Evolutionary conservation across 1,139 yeast genomes (phyloP).

Genomic region (Pichia sp.): DNA sequence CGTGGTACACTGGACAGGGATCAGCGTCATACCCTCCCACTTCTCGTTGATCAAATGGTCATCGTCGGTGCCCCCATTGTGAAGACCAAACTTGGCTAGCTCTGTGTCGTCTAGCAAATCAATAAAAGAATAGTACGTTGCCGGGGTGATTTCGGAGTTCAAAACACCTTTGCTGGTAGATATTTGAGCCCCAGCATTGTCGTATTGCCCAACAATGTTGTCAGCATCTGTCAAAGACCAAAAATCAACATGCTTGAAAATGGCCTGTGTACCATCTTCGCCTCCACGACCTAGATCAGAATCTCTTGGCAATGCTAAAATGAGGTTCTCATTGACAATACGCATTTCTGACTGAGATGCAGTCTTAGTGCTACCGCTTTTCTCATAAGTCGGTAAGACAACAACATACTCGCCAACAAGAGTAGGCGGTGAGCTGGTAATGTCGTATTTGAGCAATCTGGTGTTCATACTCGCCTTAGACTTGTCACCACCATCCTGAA

Average conservation of each 20-base stretch:
- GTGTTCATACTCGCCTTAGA: constrained; percentile 21
- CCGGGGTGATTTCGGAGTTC: constrained; percentile 24
- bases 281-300: constrained; percentile 25
- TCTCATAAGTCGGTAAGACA: constrained; percentile 26
- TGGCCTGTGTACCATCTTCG: constrained; percentile 22
- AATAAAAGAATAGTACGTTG: constrained; percentile 27
- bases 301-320: constrained; percentile 31
- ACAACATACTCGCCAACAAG: constrained; percentile 29
- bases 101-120: constrained; percentile 26
- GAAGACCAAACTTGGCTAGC: constrained; percentile 29
- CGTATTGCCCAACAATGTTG: constrained; percentile 29
- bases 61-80: constrained; percentile 31
- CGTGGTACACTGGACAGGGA: constrained; percentile 29
- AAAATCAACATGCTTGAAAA: constrained; percentile 29
- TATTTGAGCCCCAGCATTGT: constrained; percentile 25
- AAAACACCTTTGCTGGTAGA: constrained; percentile 26
- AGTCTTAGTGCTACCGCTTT: constrained; percentile 25
- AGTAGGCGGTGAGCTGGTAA: constrained; percentile 20
- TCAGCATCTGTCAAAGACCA: constrained; percentile 28
- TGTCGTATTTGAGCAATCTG: constrained; percentile 29
- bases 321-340: constrained; percentile 26
- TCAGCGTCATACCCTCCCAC: constrained; percentile 31
- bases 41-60: constrained; percentile 27
- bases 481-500: constrained; percentile 32
- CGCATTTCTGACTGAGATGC: constrained; percentile 32